Evolutionary conservation across 495 filamentous ascomycete species (phyloP).

Genomic region (Neurospora sp.): DNA sequence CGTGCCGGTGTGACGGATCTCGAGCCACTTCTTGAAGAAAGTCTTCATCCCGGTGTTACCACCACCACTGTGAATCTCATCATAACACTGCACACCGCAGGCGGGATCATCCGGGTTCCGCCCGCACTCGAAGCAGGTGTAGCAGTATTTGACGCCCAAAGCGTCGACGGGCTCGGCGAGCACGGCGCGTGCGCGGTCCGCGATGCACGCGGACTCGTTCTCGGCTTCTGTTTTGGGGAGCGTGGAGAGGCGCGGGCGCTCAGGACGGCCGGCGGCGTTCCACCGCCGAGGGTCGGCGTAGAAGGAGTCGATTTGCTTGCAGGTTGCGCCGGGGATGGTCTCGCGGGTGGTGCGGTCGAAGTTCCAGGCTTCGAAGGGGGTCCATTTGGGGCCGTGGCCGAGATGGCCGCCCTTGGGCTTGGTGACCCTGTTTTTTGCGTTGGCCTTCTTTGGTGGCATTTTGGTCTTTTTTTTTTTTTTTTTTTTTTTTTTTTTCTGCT

Average conservation of each 20-base stretch:
- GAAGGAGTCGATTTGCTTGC: constrained; percentile 1
- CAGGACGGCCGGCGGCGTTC: neutral
- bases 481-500: neutral
- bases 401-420: neutral
- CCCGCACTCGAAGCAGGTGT: neutral
- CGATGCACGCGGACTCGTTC: neutral
- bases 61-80: neutral
- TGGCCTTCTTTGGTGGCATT: neutral
- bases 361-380: neutral
- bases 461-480: neutral
- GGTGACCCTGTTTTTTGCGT: neutral
- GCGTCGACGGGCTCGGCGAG: neutral
- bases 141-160: neutral
- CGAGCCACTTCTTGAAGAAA: neutral
- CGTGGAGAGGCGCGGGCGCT: neutral
- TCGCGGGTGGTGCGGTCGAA: neutral
- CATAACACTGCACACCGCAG: neutral
- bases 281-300: neutral
- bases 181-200: neutral
- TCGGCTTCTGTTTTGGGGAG: neutral
- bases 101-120: neutral
- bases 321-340: neutral
- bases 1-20: neutral
- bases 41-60: neutral
- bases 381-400: neutral